phyloP scores from a whole-genome alignment of 257 asterid species.

The Solanum chiquidenum region DNA sequence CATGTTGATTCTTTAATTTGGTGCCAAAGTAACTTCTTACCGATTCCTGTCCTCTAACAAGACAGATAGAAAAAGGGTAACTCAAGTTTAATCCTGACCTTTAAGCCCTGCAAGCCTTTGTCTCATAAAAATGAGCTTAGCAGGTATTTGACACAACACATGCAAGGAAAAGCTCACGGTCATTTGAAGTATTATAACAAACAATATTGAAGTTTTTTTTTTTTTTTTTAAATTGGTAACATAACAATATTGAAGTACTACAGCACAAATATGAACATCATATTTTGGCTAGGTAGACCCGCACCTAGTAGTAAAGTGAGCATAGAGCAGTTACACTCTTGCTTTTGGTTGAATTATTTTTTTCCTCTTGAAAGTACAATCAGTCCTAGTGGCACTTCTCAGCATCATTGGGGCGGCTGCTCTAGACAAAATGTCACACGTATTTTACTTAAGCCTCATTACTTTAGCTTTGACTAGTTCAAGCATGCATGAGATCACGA shows the following conservation, averaged over 20 bases:
- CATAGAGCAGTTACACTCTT: not conserved
- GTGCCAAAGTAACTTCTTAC: not conserved
- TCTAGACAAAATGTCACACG: not conserved
- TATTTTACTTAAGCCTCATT: not conserved
- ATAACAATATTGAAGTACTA: not conserved
- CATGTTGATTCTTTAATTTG: not conserved
- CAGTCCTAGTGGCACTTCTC: not conserved
- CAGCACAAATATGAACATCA: not conserved
- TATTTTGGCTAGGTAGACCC: not conserved
- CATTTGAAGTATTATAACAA: not conserved
- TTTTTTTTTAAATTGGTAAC: not conserved
- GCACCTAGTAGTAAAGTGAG: not conserved
- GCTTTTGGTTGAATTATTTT: not conserved
- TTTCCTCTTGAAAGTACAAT: not conserved
- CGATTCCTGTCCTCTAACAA: not conserved
- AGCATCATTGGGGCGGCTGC: not conserved
- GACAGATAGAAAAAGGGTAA: not conserved
- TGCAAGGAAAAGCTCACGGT: not conserved
- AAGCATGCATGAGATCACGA: not conserved
- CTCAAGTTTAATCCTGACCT: not conserved
- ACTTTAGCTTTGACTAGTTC: not conserved
- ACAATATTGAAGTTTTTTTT: not conserved
- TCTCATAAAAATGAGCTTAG: not conserved
- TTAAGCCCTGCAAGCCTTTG: not conserved
- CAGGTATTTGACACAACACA: not conserved